These are phyloP conservation scores for Emmonsiellopsis sp. DNA, from an alignment of 2,329 filamentous ascomycete genomes.

Conservation along the genomic window DNA sequence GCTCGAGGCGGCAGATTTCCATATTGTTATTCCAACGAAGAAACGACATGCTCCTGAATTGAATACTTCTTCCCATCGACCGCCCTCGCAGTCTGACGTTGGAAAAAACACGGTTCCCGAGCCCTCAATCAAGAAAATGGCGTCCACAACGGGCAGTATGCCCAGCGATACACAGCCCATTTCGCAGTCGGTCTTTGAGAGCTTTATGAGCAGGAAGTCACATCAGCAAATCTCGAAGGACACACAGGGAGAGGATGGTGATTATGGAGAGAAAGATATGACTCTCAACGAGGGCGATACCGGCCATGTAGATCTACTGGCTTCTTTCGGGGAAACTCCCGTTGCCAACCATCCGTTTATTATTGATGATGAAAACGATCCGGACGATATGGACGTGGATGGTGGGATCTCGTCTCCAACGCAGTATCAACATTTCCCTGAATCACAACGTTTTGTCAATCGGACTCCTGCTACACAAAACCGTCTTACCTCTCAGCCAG, in stretches of 20 bases:
- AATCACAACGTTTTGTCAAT: slow-evolving; percentile 37
- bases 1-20: background rate
- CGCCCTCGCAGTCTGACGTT: slow-evolving; percentile 11
- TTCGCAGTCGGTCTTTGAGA: slow-evolving; percentile 36
- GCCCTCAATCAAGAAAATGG: slow-evolving; percentile 22
- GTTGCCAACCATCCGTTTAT: slow-evolving; percentile 10
- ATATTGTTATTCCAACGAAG: background rate
- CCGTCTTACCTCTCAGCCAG: slow-evolving; percentile 23
- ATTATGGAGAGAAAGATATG: slow-evolving; percentile 20
- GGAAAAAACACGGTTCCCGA: slow-evolving; percentile 11
- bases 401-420: slow-evolving; percentile 48
- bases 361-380: background rate
- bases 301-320: slow-evolving; percentile 34
- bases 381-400: slow-evolving; percentile 53
- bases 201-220: slow-evolving; percentile 26
- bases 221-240: slow-evolving; percentile 9
- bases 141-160: slow-evolving; percentile 19
- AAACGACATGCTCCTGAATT: background rate
- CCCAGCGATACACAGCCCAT: slow-evolving; percentile 36
- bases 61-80: slow-evolving; percentile 1
- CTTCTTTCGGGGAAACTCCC: slow-evolving; percentile 25
- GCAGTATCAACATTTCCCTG: slow-evolving; percentile 32
- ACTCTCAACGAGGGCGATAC: slow-evolving; percentile 33
- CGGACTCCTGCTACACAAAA: slow-evolving; percentile 32
- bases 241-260: slow-evolving; percentile 9